Percentiles rank a stretch among this genome's conserved stretches.
phyloP scores from a whole-genome alignment of 1,139 yeast genomes.

The Blastobotrys capitulatus region DNA sequence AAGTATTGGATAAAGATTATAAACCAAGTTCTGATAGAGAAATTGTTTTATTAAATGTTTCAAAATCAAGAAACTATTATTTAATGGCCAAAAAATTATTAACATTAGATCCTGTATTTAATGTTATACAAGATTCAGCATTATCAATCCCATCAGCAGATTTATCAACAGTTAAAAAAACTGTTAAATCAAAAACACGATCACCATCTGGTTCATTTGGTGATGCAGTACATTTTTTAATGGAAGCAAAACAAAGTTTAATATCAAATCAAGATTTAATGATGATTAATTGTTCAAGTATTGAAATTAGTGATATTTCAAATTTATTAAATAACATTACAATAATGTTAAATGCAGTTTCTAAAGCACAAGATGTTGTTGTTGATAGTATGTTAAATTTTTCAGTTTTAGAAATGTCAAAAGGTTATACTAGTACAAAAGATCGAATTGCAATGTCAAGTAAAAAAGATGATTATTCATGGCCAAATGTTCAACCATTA shows the following conservation, averaged over 20 bases:
- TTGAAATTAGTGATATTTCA: constrained; percentile 20
- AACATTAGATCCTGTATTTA: constrained; percentile 40
- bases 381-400: constrained; percentile 9
- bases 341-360: constrained; percentile 30
- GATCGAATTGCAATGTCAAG: constrained; percentile 10
- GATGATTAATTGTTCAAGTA: constrained; percentile 19
- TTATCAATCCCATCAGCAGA: constrained; percentile 40
- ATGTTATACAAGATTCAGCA: constrained; percentile 45
- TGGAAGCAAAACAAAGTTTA: constrained; percentile 14
- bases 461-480: constrained; percentile 8
- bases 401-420: constrained; percentile 13
- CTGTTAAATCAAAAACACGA: neutral
- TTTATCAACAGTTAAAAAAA: neutral
- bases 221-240: constrained; percentile 14
- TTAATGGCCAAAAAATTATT: constrained; percentile 24
- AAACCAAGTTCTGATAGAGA: constrained; percentile 17
- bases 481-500: constrained; percentile 11
- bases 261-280: constrained; percentile 5
- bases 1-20: constrained; percentile 14
- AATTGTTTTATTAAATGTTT: constrained; percentile 18
- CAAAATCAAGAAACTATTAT: constrained; percentile 23
- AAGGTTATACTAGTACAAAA: constrained; percentile 13
- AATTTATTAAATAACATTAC: constrained; percentile 22
- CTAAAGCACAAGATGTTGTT: constrained; percentile 12
- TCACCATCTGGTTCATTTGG: constrained; percentile 8